Percentiles rank a stretch among this genome's conserved stretches.
Conservation (phyloP, 2,329 filamentous ascomycete species). For the Fusarium subglutinans region DNA sequence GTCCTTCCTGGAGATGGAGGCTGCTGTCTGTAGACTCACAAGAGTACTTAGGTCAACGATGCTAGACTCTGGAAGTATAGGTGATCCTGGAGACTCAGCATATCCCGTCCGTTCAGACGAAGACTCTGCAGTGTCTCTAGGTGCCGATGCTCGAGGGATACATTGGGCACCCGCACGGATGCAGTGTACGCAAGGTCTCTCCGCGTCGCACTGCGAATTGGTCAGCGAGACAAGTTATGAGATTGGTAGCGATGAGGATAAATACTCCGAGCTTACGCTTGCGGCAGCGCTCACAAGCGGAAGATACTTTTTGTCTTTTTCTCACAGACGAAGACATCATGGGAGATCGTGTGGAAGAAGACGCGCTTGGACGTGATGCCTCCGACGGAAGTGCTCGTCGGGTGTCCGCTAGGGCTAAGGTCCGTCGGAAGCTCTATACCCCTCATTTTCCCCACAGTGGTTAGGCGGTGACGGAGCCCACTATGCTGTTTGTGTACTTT, state of each 20-base stretch:
- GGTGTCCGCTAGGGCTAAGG: fast-evolving
- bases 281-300: not conserved
- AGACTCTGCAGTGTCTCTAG: too few relatives aligned
- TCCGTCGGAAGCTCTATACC: not conserved
- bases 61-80: not conserved
- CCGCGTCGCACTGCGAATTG: not conserved
- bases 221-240: fast-evolving
- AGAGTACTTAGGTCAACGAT: not conserved
- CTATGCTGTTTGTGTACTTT: not conserved
- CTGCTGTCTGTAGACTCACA: not conserved
- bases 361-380: not conserved
- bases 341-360: fast-evolving
- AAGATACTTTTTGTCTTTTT: not conserved
- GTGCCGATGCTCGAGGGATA: not conserved
- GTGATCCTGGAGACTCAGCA: not conserved
- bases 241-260: fast-evolving
- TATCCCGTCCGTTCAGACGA: too few relatives aligned
- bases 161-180: not conserved
- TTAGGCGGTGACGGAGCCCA: not conserved
- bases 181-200: not conserved
- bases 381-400: not conserved
- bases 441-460: not conserved
- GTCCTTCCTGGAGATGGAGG: too few relatives aligned
- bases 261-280: not conserved
- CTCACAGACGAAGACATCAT: not conserved